Conservation (phyloP, 768 basidiomycete species). For the Boletus tomentosulus region DNA sequence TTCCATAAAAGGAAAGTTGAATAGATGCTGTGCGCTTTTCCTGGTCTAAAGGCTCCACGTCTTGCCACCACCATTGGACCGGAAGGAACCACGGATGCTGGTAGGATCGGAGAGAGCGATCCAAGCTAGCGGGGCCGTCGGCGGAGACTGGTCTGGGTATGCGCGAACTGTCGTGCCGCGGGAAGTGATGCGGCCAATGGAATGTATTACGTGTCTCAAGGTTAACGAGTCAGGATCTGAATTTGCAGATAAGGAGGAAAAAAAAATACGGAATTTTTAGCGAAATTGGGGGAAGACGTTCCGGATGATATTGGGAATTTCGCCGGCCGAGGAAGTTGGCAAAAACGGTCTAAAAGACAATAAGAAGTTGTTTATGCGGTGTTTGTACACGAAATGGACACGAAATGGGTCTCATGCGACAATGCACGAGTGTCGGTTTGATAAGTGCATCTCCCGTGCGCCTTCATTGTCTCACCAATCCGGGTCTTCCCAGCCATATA, state of each 20-base stretch:
- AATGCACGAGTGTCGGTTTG: constrained; percentile 27
- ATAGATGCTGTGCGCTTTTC: constrained; percentile 8
- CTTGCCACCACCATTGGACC: neutral
- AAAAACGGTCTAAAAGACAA: constrained; percentile 40
- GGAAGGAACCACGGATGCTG: constrained; percentile 11
- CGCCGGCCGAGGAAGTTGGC: constrained; percentile 31
- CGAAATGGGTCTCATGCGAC: constrained; percentile 31
- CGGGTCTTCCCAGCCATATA: constrained; percentile 22
- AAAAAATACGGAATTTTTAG: constrained; percentile 34
- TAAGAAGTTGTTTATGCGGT: constrained; percentile 41
- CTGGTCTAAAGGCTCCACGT: neutral
- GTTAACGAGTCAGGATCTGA: constrained; percentile 31
- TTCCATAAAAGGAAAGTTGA: constrained; percentile 29
- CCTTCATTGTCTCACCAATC: constrained; percentile 34
- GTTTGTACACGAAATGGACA: constrained; percentile 40
- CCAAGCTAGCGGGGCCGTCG: constrained; percentile 26
- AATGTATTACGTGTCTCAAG: constrained; percentile 29
- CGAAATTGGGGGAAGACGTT: constrained; percentile 19
- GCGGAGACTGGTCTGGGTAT: constrained; percentile 22
- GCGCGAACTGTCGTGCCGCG: constrained; percentile 24
- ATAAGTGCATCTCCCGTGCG: constrained; percentile 27
- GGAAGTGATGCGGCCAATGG: constrained; percentile 26
- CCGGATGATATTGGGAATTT: constrained; percentile 29
- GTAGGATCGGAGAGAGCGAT: constrained; percentile 12
- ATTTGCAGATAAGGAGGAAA: constrained; percentile 30